These are phyloP conservation scores for Acarospora socialis DNA, from an alignment of 2,329 filamentous ascomycete species.

Conservation along the genomic window DNA sequence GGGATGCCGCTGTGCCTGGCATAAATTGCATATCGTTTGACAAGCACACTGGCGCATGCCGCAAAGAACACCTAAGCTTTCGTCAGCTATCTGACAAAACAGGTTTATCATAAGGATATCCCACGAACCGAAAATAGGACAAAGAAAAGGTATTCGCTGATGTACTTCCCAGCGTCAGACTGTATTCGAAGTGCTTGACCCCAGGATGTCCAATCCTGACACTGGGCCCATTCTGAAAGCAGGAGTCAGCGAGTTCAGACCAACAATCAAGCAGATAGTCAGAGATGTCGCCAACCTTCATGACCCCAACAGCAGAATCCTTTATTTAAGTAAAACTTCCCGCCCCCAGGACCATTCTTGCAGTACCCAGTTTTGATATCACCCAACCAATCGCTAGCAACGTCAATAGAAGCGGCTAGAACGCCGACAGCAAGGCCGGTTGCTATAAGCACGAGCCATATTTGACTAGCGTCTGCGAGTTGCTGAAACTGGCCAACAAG, in stretches of 20 bases:
- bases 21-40: slow-evolving; percentile 71
- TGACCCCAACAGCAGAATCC: slow-evolving; percentile 90
- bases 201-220: slow-evolving; percentile 80
- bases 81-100: slow-evolving; percentile 13
- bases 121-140: slow-evolving; percentile 59
- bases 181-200: slow-evolving; percentile 54
- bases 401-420: slow-evolving; percentile 77
- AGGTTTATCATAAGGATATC: background rate
- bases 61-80: slow-evolving; percentile 56
- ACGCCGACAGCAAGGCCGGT: slow-evolving; percentile 73
- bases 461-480: slow-evolving; percentile 70
- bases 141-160: slow-evolving; percentile 80
- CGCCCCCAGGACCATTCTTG: slow-evolving; percentile 59
- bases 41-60: slow-evolving; percentile 59
- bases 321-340: slow-evolving; percentile 80
- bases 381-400: slow-evolving; percentile 83
- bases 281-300: slow-evolving; percentile 35
- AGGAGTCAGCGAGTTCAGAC: background rate
- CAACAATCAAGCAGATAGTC: background rate
- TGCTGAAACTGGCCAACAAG: slow-evolving; percentile 58
- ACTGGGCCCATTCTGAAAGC: slow-evolving; percentile 52
- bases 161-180: slow-evolving; percentile 56
- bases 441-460: slow-evolving; percentile 78
- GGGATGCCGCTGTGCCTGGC: slow-evolving; percentile 93
- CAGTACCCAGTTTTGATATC: slow-evolving; percentile 89